phyloP scores from a whole-genome alignment of 306 rosid genomes.

The Leucaena leucocephala region DNA sequence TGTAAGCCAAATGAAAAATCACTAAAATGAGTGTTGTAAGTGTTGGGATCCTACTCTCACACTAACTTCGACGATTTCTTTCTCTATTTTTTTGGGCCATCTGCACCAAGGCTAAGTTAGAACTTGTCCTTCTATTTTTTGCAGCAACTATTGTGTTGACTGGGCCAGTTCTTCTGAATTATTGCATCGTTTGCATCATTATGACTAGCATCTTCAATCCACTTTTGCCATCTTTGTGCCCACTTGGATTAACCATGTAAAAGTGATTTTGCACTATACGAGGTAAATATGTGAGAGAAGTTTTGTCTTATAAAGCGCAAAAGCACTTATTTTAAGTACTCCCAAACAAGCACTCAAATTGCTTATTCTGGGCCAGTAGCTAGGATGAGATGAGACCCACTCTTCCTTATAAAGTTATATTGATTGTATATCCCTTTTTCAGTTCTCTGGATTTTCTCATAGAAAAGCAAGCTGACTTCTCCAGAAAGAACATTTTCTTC shows the following conservation, averaged over 20 bases:
- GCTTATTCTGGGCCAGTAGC: neutral
- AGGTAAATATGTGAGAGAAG: no score
- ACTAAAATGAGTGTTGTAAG: neutral
- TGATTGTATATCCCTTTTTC: neutral
- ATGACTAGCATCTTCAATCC: neutral
- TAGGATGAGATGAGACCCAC: slow-evolving; percentile 25
- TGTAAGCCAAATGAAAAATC: neutral
- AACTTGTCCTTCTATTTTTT: neutral
- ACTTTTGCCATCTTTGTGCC: neutral
- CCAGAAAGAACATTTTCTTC: slow-evolving; percentile 71
- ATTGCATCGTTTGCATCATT: neutral
- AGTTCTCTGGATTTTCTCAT: slow-evolving; percentile 61
- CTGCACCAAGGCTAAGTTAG: neutral
- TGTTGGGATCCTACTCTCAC: neutral
- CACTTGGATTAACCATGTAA: no score
- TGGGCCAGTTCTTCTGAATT: slow-evolving; percentile 18
- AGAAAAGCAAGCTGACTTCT: slow-evolving; percentile 93
- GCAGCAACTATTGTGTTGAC: slow-evolving; percentile 19
- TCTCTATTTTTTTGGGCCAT: neutral
- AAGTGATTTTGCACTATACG: no score
- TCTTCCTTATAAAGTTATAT: neutral
- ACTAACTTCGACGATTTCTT: neutral
- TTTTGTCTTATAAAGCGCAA: no score
- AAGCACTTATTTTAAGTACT: no score
- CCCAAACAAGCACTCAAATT: no score